Conservation (phyloP, 2,329 filamentous ascomycete genomes). For the Fusarium protoensiforme region DNA sequence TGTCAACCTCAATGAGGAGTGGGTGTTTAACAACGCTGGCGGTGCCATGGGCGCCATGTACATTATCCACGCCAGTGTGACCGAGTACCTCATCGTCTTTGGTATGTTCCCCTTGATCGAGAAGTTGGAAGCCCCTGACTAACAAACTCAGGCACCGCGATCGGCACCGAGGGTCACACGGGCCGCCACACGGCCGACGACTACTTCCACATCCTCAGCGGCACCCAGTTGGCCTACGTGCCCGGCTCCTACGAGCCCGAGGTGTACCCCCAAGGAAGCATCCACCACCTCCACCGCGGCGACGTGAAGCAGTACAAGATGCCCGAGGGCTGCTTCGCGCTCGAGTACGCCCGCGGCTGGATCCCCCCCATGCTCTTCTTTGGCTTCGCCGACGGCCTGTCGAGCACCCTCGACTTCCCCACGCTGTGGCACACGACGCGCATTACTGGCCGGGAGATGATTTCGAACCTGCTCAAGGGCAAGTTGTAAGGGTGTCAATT, state of each 20-base stretch:
- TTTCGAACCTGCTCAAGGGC: conserved; percentile 74
- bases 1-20: conserved; percentile 80
- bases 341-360: conserved; percentile 89
- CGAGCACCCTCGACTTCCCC: conserved; percentile 84
- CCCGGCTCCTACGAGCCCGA: conserved; percentile 75
- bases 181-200: conserved; percentile 93
- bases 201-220: conserved; percentile 91
- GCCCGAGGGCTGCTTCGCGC: conserved; percentile 79
- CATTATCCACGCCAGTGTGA: conserved; percentile 89
- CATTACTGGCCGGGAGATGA: conserved; percentile 81
- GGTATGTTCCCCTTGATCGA: conserved; percentile 52
- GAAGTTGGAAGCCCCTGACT: background rate
- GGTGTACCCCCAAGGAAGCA: conserved; percentile 74
- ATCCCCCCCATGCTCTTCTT: conserved; percentile 94
- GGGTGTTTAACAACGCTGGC: conserved; percentile 93
- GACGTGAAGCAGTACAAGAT: conserved; percentile 86
- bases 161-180: conserved; percentile 89
- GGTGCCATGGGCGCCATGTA: conserved; percentile 95
- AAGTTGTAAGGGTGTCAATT: conserved; percentile 69
- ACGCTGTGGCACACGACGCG: conserved; percentile 83
- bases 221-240: conserved; percentile 80
- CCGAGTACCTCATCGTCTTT: conserved; percentile 92
- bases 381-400: conserved; percentile 84
- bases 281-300: conserved; percentile 79
- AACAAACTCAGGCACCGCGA: conserved; percentile 65